Evolutionary conservation across 2,329 filamentous ascomycete species (phyloP).

Genomic region (Apiospora malaysiana): DNA sequence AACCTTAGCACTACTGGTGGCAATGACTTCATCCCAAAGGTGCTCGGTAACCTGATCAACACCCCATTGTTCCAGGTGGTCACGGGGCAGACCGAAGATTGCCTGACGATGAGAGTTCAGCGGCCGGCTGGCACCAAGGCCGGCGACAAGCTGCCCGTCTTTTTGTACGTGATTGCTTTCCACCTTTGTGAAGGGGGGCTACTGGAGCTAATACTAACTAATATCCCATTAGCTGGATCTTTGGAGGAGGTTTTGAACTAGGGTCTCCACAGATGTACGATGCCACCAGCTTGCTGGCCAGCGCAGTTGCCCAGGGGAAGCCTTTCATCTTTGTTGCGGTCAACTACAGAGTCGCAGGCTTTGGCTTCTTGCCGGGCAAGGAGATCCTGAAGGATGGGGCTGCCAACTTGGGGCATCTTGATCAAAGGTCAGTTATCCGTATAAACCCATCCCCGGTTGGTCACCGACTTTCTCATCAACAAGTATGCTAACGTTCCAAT

Average conservation of each 20-base stretch:
- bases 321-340: constrained; percentile 77
- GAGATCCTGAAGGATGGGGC: constrained; percentile 72
- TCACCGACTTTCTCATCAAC: background rate
- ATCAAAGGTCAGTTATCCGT: constrained; percentile 55
- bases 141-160: constrained; percentile 64
- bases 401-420: constrained; percentile 73
- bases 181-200: background rate
- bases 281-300: constrained; percentile 50
- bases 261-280: constrained; percentile 56
- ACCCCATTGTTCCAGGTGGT: constrained; percentile 63
- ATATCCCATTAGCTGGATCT: constrained; percentile 60
- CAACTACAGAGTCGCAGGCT: constrained; percentile 78
- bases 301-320: constrained; percentile 56
- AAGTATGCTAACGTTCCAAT: background rate
- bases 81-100: constrained; percentile 66
- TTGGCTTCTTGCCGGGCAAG: constrained; percentile 74
- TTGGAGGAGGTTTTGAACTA: constrained; percentile 68
- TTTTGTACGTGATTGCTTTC: constrained; percentile 44
- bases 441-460: background rate
- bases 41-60: constrained; percentile 57
- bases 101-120: constrained; percentile 65
- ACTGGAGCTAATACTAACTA: background rate
- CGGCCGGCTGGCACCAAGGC: constrained; percentile 62
- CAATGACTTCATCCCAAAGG: constrained; percentile 36
- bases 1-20: constrained; percentile 37